Conservation (phyloP, 345 rosid species). For the Populus davidiana region DNA sequence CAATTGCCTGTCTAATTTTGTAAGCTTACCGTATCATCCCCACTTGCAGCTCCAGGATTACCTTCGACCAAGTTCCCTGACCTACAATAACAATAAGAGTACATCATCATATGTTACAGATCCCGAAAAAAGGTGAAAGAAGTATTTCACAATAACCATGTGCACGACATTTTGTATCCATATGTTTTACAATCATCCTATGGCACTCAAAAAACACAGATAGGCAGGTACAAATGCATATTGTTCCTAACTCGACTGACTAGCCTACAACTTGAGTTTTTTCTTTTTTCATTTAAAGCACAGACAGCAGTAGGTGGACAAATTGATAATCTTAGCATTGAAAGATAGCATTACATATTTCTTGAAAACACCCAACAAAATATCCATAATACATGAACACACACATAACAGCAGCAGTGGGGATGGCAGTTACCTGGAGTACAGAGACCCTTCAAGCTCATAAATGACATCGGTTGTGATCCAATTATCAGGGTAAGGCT, state of each 20-base stretch:
- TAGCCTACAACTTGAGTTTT: too few species aligned
- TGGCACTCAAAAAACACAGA: too few species aligned
- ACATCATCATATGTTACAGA: constrained; percentile 4
- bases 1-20: constrained; percentile 11
- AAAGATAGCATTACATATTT: too few species aligned
- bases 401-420: neutral
- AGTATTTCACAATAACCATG: neutral
- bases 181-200: too few species aligned
- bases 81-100: constrained; percentile 49
- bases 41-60: constrained; percentile 81
- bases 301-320: too few species aligned
- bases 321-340: too few species aligned
- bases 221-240: too few species aligned
- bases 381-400: too few species aligned
- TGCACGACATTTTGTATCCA: neutral
- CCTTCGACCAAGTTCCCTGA: constrained; percentile 90
- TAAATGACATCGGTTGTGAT: constrained; percentile 87
- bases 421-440: constrained; percentile 52
- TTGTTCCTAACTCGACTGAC: too few species aligned
- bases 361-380: too few species aligned
- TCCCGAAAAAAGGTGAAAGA: neutral
- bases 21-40: constrained; percentile 85
- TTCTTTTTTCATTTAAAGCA: too few species aligned
- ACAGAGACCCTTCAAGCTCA: constrained; percentile 81
- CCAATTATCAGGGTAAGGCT: constrained; percentile 99